A percentile compares a stretch with the other conserved stretches of the same genome.
phyloP scores from a whole-genome alignment of 495 filamentous ascomycete species.

The Aspergillus hancockii region DNA sequence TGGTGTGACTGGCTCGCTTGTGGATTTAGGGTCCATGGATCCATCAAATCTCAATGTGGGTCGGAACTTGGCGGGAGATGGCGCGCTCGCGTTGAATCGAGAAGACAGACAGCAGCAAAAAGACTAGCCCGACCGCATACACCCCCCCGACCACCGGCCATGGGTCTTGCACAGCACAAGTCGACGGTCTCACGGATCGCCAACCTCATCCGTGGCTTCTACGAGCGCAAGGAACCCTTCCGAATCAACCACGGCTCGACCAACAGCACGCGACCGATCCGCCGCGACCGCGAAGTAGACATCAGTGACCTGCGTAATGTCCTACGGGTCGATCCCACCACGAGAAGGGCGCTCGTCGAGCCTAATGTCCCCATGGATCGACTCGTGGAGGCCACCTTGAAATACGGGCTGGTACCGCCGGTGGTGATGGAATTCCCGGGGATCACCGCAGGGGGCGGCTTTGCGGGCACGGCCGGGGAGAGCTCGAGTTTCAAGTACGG shows the following conservation, averaged over 20 bases:
- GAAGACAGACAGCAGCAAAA: no score
- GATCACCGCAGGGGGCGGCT: slow-evolving; percentile 52
- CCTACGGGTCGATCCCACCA: slow-evolving; percentile 42
- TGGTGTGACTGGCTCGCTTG: no score
- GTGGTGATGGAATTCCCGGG: slow-evolving; percentile 55
- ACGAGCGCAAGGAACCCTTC: slow-evolving; percentile 56
- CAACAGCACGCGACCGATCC: slow-evolving; percentile 59
- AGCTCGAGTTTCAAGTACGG: slow-evolving; percentile 51
- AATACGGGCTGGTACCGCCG: slow-evolving; percentile 41
- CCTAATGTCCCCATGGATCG: slow-evolving; percentile 48
- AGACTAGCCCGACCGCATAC: no score
- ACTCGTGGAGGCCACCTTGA: slow-evolving; percentile 37
- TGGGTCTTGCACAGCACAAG: slow-evolving; percentile 11
- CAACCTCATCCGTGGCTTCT: slow-evolving; percentile 47
- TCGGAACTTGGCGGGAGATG: no score
- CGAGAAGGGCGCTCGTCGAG: slow-evolving; percentile 37
- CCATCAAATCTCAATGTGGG: no score
- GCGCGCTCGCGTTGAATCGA: no score
- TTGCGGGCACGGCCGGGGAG: slow-evolving; percentile 47
- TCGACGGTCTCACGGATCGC: slow-evolving; percentile 13
- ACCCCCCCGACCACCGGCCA: no score
- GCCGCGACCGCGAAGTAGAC: slow-evolving; percentile 49
- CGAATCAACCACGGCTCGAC: slow-evolving; percentile 73
- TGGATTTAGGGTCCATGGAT: no score
- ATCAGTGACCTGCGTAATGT: slow-evolving; percentile 50